Base-by-base conservation (phyloP, 2,329 filamentous ascomycete species). In the Aspergillus unguis region DNA sequence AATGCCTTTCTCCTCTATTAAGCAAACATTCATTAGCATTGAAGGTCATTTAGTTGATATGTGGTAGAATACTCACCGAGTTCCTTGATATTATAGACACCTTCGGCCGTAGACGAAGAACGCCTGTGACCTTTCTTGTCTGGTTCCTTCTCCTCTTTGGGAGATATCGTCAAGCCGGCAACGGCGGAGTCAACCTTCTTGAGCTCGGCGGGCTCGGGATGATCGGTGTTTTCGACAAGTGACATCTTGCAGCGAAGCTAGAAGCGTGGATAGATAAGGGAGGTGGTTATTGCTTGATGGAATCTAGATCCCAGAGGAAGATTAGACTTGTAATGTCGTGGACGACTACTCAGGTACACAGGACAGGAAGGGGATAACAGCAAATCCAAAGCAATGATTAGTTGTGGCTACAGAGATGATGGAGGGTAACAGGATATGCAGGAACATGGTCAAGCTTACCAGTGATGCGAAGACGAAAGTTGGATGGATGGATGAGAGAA, bases 141-240 rank as follows among this genome's bases (percentile, higher is more conserved):
- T 10, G 35, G 58, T 36, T 60, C 58, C 50, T 79, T 77, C 60
- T 90, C 85, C 69, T 85, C 82, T 54, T 81, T 78, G 32, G 87
- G 82, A 54, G 85, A 85, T 65, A 82, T 81, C 61, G 84, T 82
- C 65, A 92, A 75, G 74, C 90, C 89, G 70, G 90, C 85, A 69
- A 95, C 85, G 78, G 90, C 90, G 55, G 92, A 96, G 76, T 96
- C 92, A 78, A 96, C 85, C 80, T 95, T 95, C 75, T 83, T 82
- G 71, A 95, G 83, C 66, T 86, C 82, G 66, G 76, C 26, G 28
- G 44, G 83, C 67, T 87, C 83, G 65, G 76, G 6, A 5, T 38
- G 36, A 25, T 38, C 36, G 17, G 36, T 25, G 36, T 38, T 26
- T 26, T 47, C 46, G 23, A 38, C 41, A 38, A 44, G 78, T 65